These are phyloP conservation scores for Akanthomyces dipterigenus DNA, from an alignment of 2,329 filamentous ascomycete species.

Conservation along the genomic window DNA sequence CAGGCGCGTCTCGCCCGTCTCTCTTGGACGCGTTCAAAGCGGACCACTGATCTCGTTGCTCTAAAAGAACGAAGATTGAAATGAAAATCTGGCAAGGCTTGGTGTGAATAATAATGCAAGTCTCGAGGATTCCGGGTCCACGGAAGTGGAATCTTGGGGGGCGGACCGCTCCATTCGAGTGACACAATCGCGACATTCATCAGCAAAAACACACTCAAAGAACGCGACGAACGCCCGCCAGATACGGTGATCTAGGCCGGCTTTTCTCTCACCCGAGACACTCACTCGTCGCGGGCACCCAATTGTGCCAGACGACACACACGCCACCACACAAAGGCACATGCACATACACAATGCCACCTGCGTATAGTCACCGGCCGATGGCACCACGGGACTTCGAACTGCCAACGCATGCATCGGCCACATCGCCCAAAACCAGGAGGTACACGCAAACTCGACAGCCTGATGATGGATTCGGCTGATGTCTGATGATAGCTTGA, in stretches of 20 bases:
- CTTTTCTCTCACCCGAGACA: background rate
- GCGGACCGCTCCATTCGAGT: background rate
- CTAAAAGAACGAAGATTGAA: too few relatives aligned
- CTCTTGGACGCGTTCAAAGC: background rate
- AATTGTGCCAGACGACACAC: background rate
- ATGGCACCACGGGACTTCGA: constrained; percentile 1
- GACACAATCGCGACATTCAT: background rate
- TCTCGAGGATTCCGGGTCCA: background rate
- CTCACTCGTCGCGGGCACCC: constrained; percentile 2
- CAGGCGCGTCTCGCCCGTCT: background rate
- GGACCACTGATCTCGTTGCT: background rate
- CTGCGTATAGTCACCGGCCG: background rate
- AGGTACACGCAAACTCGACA: background rate
- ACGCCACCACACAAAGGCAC: background rate
- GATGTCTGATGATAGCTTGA: background rate
- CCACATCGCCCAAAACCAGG: background rate
- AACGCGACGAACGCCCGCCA: background rate
- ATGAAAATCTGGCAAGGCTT: background rate
- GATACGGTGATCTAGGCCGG: background rate
- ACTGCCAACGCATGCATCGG: constrained; percentile 6
- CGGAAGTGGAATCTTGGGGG: background rate
- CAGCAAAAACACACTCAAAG: background rate
- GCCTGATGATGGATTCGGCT: constrained; percentile 6
- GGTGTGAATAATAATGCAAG: background rate
- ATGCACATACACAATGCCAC: background rate